phyloP scores from a whole-genome alignment of 202 grass and related monocot genomes.

The Elaeis oleifera region DNA sequence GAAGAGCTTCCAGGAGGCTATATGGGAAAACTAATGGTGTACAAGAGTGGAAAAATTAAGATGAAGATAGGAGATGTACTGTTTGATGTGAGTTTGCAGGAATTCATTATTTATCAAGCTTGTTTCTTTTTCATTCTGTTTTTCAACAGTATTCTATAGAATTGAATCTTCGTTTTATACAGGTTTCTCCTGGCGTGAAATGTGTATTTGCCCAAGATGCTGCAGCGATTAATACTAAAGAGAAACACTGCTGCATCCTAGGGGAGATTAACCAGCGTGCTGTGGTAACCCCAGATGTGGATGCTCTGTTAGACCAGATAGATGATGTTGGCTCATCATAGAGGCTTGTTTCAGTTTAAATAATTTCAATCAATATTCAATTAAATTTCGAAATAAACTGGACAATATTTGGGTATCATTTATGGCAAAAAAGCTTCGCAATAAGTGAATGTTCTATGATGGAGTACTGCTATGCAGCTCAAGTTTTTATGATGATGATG shows the following conservation, averaged over 20 bases:
- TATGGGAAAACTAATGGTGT: constrained; percentile 73
- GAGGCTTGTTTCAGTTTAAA: too few species aligned
- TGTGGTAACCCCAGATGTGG: constrained; percentile 46
- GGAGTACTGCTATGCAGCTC: too few species aligned
- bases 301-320: constrained; percentile 40
- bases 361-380: too few species aligned
- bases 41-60: constrained; percentile 83
- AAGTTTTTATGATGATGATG: too few species aligned
- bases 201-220: constrained; percentile 48
- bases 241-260: constrained; percentile 60
- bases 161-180: not conserved
- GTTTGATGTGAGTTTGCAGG: constrained; percentile 59
- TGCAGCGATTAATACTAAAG: constrained; percentile 42
- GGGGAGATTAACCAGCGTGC: constrained; percentile 55
- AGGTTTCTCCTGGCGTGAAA: constrained; percentile 62
- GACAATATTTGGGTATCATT: too few species aligned
- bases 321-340: constrained; percentile 11
- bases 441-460: too few species aligned
- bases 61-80: constrained; percentile 65
- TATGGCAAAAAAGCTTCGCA: too few species aligned
- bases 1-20: constrained; percentile 52
- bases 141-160: not conserved
- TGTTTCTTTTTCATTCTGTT: too few species aligned
- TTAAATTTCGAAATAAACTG: too few species aligned
- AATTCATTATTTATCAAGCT: not conserved